phyloP scores from a whole-genome alignment of 2,329 filamentous ascomycete species.

The Paecilomyces fulvus region DNA sequence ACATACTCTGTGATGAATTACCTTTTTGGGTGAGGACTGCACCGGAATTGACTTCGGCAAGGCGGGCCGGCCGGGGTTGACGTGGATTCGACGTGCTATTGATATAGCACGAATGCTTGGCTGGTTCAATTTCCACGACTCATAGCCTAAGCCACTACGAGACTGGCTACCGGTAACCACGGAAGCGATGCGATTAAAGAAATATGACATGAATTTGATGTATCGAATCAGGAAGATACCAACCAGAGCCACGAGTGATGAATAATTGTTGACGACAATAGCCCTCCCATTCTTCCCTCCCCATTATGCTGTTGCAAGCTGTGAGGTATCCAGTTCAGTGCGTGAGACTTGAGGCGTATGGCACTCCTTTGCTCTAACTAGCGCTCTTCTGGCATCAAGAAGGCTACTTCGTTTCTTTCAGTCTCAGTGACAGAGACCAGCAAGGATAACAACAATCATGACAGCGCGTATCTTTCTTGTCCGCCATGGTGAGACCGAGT shows the following conservation, averaged over 20 bases:
- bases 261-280: not conserved
- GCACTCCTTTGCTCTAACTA: not conserved
- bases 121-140: no score
- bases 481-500: conserved; percentile 10
- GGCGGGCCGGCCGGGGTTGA: not conserved
- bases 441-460: not conserved
- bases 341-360: not conserved
- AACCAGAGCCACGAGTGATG: not conserved
- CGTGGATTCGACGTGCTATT: not conserved
- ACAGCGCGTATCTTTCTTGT: conserved; percentile 8
- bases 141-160: no score
- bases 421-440: not conserved
- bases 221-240: not conserved
- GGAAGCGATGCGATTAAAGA: no score
- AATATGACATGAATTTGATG: no score
- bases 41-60: not conserved
- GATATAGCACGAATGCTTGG: not conserved
- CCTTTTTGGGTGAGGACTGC: not conserved
- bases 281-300: no score
- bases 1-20: not conserved
- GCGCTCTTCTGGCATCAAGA: not conserved
- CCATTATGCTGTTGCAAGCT: not conserved
- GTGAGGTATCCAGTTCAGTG: not conserved
- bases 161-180: no score
- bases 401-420: not conserved